phyloP scores from a whole-genome alignment of 129 eudicot genomes.

The Flaveria trinervia region DNA sequence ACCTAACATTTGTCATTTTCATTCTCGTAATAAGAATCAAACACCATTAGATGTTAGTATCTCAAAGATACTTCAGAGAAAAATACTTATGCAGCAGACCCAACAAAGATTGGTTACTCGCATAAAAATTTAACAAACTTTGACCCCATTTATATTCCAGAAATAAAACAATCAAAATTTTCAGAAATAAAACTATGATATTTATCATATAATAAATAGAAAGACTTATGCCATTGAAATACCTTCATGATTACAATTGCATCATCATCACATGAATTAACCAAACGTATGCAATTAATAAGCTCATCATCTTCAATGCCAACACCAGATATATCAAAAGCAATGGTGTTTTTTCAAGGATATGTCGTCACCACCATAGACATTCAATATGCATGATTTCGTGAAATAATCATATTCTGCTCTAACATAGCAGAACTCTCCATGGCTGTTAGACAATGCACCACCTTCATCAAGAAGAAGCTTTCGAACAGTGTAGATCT shows the following conservation, averaged over 20 bases:
- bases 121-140: neutral
- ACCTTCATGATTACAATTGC: constrained; percentile 21
- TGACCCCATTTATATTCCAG: too few relatives aligned
- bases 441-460: constrained; percentile 32
- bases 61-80: neutral
- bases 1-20: constrained; percentile 27
- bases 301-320: neutral
- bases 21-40: constrained; percentile 11
- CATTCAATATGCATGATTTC: constrained; percentile 20
- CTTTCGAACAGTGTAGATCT: neutral
- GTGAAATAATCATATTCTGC: neutral
- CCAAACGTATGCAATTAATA: constrained; percentile 29
- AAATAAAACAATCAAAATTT: neutral
- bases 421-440: constrained; percentile 36
- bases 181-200: neutral
- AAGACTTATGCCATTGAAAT: neutral
- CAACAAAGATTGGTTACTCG: neutral
- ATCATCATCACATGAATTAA: constrained; percentile 27
- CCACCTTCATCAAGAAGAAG: constrained; percentile 13
- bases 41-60: neutral
- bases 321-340: neutral
- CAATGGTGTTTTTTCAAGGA: constrained; percentile 24
- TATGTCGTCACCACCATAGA: constrained; percentile 39
- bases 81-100: neutral
- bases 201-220: constrained; percentile 28